These are phyloP conservation scores for Colletotrichum australisinense DNA, from an alignment of 2,329 filamentous ascomycete genomes.

Conservation along the genomic window DNA sequence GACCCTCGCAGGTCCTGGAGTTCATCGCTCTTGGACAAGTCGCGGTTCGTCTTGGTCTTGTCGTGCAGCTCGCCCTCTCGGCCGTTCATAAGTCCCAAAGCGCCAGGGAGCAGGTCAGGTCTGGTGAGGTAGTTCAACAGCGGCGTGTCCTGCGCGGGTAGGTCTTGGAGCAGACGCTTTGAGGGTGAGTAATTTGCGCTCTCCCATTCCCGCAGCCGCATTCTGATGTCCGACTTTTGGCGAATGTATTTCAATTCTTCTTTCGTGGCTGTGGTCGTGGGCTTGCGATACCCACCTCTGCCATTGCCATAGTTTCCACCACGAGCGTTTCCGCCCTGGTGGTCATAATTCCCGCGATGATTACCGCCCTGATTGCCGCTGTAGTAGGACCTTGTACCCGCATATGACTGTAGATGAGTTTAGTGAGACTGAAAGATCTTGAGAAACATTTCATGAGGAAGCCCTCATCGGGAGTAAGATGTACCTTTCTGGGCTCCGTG, in stretches of 20 bases:
- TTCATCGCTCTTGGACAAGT: conserved; percentile 50
- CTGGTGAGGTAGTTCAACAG: conserved; percentile 50
- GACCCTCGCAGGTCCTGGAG: conserved; percentile 48
- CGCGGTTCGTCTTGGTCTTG: conserved; percentile 36
- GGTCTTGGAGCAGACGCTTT: conserved; percentile 43
- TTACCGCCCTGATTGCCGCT: neutral
- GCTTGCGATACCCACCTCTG: conserved; percentile 7
- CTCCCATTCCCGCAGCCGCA: conserved; percentile 56
- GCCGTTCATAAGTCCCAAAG: conserved; percentile 40
- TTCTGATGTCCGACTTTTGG: conserved; percentile 47
- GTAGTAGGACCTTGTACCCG: neutral
- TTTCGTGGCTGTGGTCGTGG: neutral
- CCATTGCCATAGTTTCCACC: conserved; percentile 9
- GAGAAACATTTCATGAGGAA: neutral
- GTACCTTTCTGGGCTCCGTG: conserved; percentile 3
- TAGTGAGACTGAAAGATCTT: neutral
- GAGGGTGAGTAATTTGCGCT: conserved; percentile 45
- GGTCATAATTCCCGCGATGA: neutral
- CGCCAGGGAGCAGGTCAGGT: conserved; percentile 42
- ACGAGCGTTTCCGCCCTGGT: neutral
- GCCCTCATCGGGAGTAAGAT: neutral
- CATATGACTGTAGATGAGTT: neutral
- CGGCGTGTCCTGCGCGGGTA: conserved; percentile 38
- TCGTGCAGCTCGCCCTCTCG: conserved; percentile 37
- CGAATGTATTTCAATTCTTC: conserved; percentile 10